Percentiles rank a stretch among this genome's conserved stretches.
Conservation (phyloP, 768 basidiomycete genomes). For the Lactarius sanguifluus region DNA sequence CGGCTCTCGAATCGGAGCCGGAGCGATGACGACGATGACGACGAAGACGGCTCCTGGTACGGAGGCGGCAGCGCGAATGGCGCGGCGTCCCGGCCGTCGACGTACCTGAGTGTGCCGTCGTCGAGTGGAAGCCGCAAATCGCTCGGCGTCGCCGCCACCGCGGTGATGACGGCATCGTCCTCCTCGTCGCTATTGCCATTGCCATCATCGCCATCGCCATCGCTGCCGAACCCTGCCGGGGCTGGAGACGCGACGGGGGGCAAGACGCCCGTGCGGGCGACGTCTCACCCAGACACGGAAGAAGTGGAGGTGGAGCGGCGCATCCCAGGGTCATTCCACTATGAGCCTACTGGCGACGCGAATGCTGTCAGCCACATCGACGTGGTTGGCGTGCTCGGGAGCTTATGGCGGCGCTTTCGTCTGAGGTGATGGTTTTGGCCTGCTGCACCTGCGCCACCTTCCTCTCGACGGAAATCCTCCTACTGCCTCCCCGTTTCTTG, state of each 20-base stretch:
- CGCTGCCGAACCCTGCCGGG: neutral
- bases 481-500: too few relatives aligned
- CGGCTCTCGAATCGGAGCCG: constrained; percentile 9
- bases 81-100: neutral
- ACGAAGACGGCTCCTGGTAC: neutral
- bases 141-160: neutral
- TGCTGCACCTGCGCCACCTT: neutral
- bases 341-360: neutral
- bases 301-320: constrained; percentile 1
- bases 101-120: neutral
- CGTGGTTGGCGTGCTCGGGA: constrained; percentile 5
- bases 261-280: neutral
- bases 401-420: constrained; percentile 25
- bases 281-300: neutral
- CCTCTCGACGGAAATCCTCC: too few relatives aligned
- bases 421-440: neutral
- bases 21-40: neutral
- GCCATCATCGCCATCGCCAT: neutral
- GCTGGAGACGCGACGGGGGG: neutral
- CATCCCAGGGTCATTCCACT: constrained; percentile 27
- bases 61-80: neutral
- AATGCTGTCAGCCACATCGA: neutral
- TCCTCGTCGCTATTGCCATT: neutral
- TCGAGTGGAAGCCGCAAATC: neutral
- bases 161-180: neutral